Evolutionary conservation across 2,329 filamentous ascomycete species (phyloP), one percentile per base, ranked within the genome.

Genomic region (Allantophomopsis lycopodina): DNA sequence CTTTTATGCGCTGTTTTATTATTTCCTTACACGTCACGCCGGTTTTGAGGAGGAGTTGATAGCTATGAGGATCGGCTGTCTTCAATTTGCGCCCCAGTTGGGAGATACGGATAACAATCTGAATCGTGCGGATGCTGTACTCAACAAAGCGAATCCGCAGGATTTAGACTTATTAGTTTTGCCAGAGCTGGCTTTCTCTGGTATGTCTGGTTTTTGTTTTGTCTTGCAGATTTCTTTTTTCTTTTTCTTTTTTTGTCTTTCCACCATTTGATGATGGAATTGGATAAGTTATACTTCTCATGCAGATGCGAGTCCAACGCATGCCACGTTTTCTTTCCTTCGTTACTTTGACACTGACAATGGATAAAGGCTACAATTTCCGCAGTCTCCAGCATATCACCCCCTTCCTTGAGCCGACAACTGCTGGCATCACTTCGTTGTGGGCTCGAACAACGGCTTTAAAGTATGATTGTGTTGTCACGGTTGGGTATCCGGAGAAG

Each of bases 401-500:
- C 1, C 79, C 81, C 0, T 82, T 66, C 48, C 71, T 89, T 3
- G 84, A 91, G 51, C 70, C 66, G 0, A 34, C 72, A 72, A 0
- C 69, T 71, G 5, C 32, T 15, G 84, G 84, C 0, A 73, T 81
- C 39, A 77, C 69, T 6, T 77, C 82, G 0, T 57, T 79, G 15
- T 91, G 83, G 84, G 82, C 83, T 0, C 65, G 73, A 31, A 73
- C 69, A 0, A 73, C 68, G 0, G 83, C 84, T 0, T 61, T 74
- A 16, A 76, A 76, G 48, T 66, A 81, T 50, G 65, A 77, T 43
- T 87, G 82, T 50, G 61, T 68, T 38, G 80, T 89, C 0, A 70
- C 73, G 0, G 73, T 76, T 1, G 84, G 84, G 0, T 91, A 89
- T 40, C 83, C 84, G 0, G 84, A 91, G 42, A 73, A 71, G 48